Evolutionary conservation across 1,139 yeast genomes (phyloP).

Genomic region (Blastobotrys serpentis): DNA sequence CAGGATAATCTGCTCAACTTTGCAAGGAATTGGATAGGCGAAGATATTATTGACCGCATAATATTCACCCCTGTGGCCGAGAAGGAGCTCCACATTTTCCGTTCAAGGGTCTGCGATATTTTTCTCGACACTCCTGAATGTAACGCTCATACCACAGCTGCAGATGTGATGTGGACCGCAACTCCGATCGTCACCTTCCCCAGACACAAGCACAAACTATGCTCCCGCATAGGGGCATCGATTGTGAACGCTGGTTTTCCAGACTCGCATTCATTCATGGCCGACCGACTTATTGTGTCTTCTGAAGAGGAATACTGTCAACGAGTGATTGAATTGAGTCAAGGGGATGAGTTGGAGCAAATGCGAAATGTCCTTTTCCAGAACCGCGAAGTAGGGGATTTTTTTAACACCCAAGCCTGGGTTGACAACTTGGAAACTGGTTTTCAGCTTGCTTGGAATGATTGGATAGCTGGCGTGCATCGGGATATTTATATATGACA

Average conservation of each 20-base stretch:
- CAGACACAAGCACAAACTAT: constrained; percentile 35
- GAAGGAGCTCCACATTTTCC: constrained; percentile 35
- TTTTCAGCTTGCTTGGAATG: constrained; percentile 32
- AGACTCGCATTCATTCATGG: constrained; percentile 21
- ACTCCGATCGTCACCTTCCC: constrained; percentile 39
- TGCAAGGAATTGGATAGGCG: constrained; percentile 34
- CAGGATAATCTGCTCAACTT: constrained; percentile 29
- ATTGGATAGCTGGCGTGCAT: constrained; percentile 31
- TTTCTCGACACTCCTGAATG: constrained; percentile 41
- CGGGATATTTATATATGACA: constrained; percentile 19
- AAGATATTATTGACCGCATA: constrained; percentile 29
- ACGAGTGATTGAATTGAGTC: constrained; percentile 29
- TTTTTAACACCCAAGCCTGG: constrained; percentile 37
- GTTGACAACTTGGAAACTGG: constrained; percentile 35
- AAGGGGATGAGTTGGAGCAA: constrained; percentile 24
- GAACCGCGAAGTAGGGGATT: constrained; percentile 29
- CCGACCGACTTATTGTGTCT: constrained; percentile 27
- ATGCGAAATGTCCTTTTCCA: constrained; percentile 31
- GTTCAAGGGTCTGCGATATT: constrained; percentile 37
- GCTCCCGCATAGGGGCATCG: constrained; percentile 38
- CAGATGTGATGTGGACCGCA: constrained; percentile 39
- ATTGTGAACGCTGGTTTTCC: constrained; percentile 33
- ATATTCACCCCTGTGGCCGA: constrained; percentile 39
- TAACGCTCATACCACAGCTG: constrained; percentile 42
- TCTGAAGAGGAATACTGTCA: constrained; percentile 34